Percentiles rank a stretch among this genome's conserved stretches.
Conservation (phyloP, 257 asterid species). For the Przewalskia tangutica region DNA sequence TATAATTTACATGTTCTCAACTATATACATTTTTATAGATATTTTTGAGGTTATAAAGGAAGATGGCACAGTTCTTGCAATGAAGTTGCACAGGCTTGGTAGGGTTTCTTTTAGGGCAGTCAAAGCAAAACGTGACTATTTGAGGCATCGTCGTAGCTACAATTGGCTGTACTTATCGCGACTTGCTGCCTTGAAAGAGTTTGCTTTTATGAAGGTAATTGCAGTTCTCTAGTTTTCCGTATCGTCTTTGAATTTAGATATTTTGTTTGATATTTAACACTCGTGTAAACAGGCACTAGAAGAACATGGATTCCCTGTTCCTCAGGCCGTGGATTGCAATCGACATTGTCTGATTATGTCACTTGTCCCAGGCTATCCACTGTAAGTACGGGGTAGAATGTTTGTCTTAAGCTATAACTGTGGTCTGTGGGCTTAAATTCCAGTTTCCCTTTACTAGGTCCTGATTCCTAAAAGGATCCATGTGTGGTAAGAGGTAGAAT, state of each 20-base stretch:
- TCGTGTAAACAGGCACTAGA: slow-evolving; percentile 58
- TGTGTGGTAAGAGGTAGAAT: neutral
- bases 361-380: slow-evolving; percentile 83
- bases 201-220: slow-evolving; percentile 92
- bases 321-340: slow-evolving; percentile 91
- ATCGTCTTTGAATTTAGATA: neutral
- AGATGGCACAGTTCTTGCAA: slow-evolving; percentile 89
- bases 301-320: slow-evolving; percentile 93
- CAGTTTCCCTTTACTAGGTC: neutral
- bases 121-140: slow-evolving; percentile 91
- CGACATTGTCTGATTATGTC: slow-evolving; percentile 96
- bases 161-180: slow-evolving; percentile 95
- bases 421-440: neutral
- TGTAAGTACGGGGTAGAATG: slow-evolving; percentile 39
- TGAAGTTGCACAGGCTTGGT: slow-evolving; percentile 97
- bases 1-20: neutral
- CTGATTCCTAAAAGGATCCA: neutral
- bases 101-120: slow-evolving; percentile 94
- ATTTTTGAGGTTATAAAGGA: slow-evolving; percentile 93
- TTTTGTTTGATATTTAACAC: neutral
- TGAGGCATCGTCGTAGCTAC: slow-evolving; percentile 89
- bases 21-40: slow-evolving; percentile 30
- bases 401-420: neutral
- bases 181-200: slow-evolving; percentile 96
- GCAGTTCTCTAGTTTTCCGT: neutral